Evolutionary conservation across 1,139 yeast genomes (phyloP), one percentile per base, ranked within the genome.

Genomic region (Yamadazyma sp.): DNA sequence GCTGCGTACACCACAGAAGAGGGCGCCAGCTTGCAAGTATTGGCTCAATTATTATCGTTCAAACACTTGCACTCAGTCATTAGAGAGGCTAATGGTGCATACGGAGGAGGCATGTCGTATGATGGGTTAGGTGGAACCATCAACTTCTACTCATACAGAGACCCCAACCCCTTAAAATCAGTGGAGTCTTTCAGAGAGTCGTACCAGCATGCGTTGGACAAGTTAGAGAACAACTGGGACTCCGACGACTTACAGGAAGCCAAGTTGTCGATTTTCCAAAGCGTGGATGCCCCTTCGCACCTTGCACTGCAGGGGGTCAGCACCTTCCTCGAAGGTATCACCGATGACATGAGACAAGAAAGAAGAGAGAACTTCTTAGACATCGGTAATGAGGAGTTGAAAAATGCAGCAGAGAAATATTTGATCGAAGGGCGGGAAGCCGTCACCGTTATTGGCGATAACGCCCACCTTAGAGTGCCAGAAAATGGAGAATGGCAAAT

Each of bases 51-150:
- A 41, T 64, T 91, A 49, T 83, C 96, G 0, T 91, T 84, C 62
- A 86, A 87, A 56, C 80, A 87, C 50, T 69, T 94, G 36, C 98
- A 92, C 59, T 79, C 88, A 10, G 96, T 89, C 46, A 82, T 92
- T 32, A 79, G 98, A 51, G 98, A 92, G 59, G 81, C 92, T 53
- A 96, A 96, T 45, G 98, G 98, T 40, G 98, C 98, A 0, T 92
- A 92, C 56, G 98, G 98, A 7, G 98, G 96, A 10, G 98, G 98
- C 2, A 85, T 95, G 12, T 69, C 77, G 14, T 91, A 82, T 58
- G 87, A 84, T 55, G 91, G 94, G 0, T 59, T 88, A 22, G 89
- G 87, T 40, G 98, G 98, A 0, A 58, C 83, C 2, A 77, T 91
- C 52, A 78, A 86, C 38, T 89, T 77, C 64, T 94, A 85, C 63